Conservation (phyloP, 2,329 filamentous ascomycete species). For the Sporothrix pseudoabietina region DNA sequence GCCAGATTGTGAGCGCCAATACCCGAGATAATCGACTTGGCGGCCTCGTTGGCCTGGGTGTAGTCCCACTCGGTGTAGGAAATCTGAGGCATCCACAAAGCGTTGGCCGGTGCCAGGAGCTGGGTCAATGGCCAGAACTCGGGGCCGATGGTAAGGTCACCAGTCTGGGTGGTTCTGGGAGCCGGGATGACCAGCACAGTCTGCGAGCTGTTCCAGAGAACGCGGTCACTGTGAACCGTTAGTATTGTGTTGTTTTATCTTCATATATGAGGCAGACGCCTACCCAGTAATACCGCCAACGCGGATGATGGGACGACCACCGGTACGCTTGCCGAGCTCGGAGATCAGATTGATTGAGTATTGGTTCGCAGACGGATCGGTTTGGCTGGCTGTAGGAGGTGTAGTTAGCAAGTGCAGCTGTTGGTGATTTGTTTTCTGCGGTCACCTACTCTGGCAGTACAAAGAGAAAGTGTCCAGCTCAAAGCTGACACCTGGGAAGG, state of each 20-base stretch:
- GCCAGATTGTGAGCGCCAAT: constrained; percentile 14
- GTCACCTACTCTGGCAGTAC: constrained; percentile 15
- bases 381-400: not conserved
- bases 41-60: constrained; percentile 1
- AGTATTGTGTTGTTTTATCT: not conserved
- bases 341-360: constrained; percentile 19
- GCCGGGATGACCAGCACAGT: not conserved
- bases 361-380: constrained; percentile 14
- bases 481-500: constrained; percentile 19
- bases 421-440: too few relatives aligned
- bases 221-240: not conserved
- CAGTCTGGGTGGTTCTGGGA: not conserved
- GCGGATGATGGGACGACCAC: constrained; percentile 7
- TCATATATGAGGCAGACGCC: not conserved
- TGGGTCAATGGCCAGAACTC: constrained; percentile 5
- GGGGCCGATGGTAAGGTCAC: constrained; percentile 2
- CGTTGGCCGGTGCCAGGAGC: not conserved
- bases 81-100: constrained; percentile 11
- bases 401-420: too few relatives aligned
- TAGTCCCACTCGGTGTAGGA: constrained; percentile 3
- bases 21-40: constrained; percentile 15
- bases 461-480: constrained; percentile 17
- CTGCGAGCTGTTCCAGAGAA: not conserved
- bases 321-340: constrained; percentile 14
- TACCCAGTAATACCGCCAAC: constrained; percentile 9